Conservation (phyloP, 2,329 filamentous ascomycete species). For the Ceratocystiopsis brevicomis region DNA sequence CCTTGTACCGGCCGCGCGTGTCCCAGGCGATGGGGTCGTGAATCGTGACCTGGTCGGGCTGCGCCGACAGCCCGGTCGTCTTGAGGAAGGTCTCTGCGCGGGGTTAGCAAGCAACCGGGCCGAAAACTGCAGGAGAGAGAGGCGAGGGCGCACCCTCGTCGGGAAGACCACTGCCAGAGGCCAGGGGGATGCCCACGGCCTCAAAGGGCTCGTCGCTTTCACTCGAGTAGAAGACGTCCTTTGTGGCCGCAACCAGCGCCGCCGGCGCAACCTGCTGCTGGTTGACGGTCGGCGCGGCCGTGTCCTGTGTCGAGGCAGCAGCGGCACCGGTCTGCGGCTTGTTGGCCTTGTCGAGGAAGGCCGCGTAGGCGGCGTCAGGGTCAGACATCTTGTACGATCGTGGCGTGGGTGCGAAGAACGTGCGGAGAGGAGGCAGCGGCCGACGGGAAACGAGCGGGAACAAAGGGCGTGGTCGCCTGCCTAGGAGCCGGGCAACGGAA, state of each 20-base stretch:
- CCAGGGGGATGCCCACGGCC: conserved; percentile 49
- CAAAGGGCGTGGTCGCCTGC: too few species aligned
- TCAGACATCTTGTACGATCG: conserved; percentile 41
- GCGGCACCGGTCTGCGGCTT: conserved; percentile 17
- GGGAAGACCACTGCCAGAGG: conserved; percentile 5
- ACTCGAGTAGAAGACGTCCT: conserved; percentile 50
- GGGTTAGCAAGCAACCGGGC: neutral
- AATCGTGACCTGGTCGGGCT: conserved; percentile 34
- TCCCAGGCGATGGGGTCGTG: conserved; percentile 57
- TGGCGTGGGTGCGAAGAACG: too few species aligned
- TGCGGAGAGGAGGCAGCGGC: neutral
- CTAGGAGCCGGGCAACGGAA: too few species aligned
- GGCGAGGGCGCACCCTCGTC: neutral
- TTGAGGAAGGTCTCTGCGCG: conserved; percentile 46
- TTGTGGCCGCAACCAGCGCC: conserved; percentile 29
- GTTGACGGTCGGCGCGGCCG: neutral
- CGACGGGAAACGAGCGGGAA: too few species aligned
- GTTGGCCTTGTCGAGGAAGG: conserved; percentile 79
- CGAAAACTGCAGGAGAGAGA: neutral
- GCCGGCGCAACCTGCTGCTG: conserved; percentile 31
- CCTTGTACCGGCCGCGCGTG: conserved; percentile 46
- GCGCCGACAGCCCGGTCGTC: conserved; percentile 40
- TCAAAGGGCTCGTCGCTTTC: conserved; percentile 79
- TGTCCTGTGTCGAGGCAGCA: conserved; percentile 3
- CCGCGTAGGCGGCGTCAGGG: conserved; percentile 66